phyloP scores from a whole-genome alignment of 805 yeast species.

The Candida loeiensis region DNA sequence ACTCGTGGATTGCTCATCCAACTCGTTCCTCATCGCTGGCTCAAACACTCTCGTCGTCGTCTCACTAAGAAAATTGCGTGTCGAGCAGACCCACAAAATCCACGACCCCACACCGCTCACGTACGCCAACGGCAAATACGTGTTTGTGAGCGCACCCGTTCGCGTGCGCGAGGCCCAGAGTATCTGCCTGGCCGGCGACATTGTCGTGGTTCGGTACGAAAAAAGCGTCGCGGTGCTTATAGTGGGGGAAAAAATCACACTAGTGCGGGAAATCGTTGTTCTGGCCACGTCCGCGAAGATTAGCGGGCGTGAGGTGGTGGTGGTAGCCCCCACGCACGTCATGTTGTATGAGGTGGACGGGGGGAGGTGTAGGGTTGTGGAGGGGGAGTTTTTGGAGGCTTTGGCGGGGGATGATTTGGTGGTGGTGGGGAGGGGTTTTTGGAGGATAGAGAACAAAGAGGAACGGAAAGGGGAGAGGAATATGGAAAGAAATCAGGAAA shows the following conservation, averaged over 20 bases:
- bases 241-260: neutral
- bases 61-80: neutral
- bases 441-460: neutral
- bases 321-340: conserved; percentile 6
- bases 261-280: neutral
- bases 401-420: conserved; percentile 3
- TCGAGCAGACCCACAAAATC: neutral
- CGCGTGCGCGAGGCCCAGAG: neutral
- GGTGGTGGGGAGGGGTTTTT: neutral
- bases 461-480: neutral
- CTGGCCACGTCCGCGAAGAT: neutral
- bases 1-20: too few relatives aligned
- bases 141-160: neutral
- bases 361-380: conserved; percentile 6
- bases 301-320: conserved; percentile 3
- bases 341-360: conserved; percentile 3
- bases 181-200: neutral
- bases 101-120: conserved; percentile 1
- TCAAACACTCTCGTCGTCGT: neutral
- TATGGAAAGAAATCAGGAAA: neutral
- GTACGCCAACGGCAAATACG: neutral
- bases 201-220: conserved; percentile 1
- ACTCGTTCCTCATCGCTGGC: conserved; percentile 7
- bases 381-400: neutral
- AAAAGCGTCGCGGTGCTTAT: conserved; percentile 4